These are phyloP conservation scores for Smittium culicis DNA, from an alignment of 371 early-diverging fungal species.

Conservation along the genomic window DNA sequence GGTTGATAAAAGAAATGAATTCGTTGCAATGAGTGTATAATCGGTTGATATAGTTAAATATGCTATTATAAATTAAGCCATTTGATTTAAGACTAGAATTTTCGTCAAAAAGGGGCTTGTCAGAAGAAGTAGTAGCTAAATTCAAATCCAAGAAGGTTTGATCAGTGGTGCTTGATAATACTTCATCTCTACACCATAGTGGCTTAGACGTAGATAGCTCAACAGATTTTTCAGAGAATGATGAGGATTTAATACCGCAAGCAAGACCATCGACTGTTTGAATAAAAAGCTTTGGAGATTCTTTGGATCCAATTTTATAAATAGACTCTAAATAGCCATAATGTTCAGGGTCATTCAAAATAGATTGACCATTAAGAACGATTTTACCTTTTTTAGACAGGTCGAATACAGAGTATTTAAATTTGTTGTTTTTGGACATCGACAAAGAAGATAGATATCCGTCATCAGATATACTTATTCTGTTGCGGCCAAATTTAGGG, in stretches of 20 bases:
- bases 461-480: not conserved
- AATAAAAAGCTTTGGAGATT: not conserved
- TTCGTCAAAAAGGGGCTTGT: not conserved
- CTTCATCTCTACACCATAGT: conserved; percentile 6
- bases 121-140: not conserved
- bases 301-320: not conserved
- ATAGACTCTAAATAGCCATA: not conserved
- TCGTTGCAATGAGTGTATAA: conserved; percentile 17
- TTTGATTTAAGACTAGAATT: conserved; percentile 14
- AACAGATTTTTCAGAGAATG: not conserved
- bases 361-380: not conserved
- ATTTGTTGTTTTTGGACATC: not conserved
- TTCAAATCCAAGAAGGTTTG: conserved; percentile 3
- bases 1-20: conserved; percentile 14
- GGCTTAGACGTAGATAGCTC: not conserved
- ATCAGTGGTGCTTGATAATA: not conserved
- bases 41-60: conserved; percentile 13
- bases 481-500: not conserved
- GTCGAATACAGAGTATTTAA: conserved; percentile 2
- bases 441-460: conserved; percentile 2
- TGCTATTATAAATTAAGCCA: conserved; percentile 7
- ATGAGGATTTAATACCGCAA: not conserved
- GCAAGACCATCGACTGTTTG: not conserved
- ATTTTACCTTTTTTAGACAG: not conserved
- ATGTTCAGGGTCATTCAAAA: not conserved